phyloP scores from a whole-genome alignment of 2,329 filamentous ascomycete species.

The Fulvia fulva region DNA sequence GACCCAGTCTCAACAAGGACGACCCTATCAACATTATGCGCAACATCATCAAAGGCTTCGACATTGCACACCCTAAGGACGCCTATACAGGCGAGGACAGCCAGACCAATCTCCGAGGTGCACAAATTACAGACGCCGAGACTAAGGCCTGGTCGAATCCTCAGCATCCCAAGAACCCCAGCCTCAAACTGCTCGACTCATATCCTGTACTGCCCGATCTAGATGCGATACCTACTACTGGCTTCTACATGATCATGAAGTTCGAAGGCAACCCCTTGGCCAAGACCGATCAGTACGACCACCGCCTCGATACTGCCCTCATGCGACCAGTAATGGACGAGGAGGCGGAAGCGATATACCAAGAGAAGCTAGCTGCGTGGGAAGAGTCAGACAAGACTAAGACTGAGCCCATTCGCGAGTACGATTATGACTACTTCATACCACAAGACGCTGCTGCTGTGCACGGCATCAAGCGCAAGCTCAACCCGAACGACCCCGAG shows the following conservation, averaged over 20 bases:
- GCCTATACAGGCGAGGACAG: conserved; percentile 66
- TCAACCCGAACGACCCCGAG: conserved; percentile 51
- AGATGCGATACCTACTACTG: conserved; percentile 56
- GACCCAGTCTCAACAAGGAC: conserved; percentile 44
- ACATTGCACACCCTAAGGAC: conserved; percentile 61
- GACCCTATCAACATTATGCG: conserved; percentile 59
- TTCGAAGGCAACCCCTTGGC: conserved; percentile 58
- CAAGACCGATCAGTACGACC: conserved; percentile 49
- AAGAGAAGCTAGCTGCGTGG: conserved; percentile 45
- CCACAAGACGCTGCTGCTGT: conserved; percentile 48
- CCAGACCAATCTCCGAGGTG: conserved; percentile 49
- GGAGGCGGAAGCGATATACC: conserved; percentile 48
- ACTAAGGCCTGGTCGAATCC: conserved; percentile 57
- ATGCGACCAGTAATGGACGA: conserved; percentile 49
- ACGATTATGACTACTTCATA: conserved; percentile 59
- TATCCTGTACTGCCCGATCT: conserved; percentile 61
- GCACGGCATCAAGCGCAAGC: conserved; percentile 52
- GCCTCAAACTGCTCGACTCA: conserved; percentile 55
- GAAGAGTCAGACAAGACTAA: conserved; percentile 48
- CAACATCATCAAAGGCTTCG: conserved; percentile 60
- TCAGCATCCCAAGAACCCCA: conserved; percentile 55
- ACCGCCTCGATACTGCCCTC: conserved; percentile 56
- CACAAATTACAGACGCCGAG: conserved; percentile 52
- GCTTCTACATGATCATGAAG: conserved; percentile 58
- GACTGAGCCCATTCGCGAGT: conserved; percentile 51